A percentile compares a stretch with the other conserved stretches of the same genome.
Evolutionary conservation across 495 filamentous ascomycete species (phyloP).

Genomic region (Xylaria longipes): DNA sequence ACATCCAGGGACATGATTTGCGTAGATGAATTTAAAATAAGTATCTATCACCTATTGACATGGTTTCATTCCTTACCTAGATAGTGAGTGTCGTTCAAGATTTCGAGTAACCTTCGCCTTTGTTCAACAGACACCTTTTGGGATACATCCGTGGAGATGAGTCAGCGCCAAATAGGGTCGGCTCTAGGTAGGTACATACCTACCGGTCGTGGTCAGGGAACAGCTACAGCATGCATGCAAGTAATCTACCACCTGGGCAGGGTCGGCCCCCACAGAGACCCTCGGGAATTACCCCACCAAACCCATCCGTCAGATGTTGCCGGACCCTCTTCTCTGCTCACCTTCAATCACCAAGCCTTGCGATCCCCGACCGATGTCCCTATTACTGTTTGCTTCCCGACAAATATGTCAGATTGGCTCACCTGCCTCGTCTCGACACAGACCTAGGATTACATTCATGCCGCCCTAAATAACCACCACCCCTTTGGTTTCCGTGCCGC

Average conservation of each 20-base stretch:
- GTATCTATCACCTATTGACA: not conserved
- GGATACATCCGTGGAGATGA: not conserved
- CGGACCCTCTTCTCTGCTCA: constrained; percentile 11
- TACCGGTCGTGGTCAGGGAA: not conserved
- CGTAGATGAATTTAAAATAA: not conserved
- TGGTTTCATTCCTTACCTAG: not conserved
- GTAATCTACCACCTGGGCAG: not conserved
- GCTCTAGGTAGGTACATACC: not conserved
- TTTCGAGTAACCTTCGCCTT: not conserved
- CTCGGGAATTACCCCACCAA: constrained; percentile 4
- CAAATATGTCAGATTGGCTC: constrained; percentile 19
- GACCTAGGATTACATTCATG: constrained; percentile 13
- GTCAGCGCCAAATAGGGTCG: not conserved
- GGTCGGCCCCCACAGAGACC: not conserved
- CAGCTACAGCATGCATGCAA: not conserved
- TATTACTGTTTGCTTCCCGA: not conserved
- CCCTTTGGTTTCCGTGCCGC: constrained; percentile 15
- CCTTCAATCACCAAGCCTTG: constrained; percentile 5
- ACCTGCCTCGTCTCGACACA: not conserved
- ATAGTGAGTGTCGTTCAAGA: not conserved
- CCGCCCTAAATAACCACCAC: constrained; percentile 12
- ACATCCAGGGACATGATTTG: not conserved
- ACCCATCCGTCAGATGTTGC: not conserved
- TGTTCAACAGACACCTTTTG: not conserved
- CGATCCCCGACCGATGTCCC: constrained; percentile 8